A percentile compares a stretch with the other conserved stretches of the same genome.
Evolutionary conservation across 805 yeast species (phyloP).

Genomic region (Metschnikowia reukaufii): DNA sequence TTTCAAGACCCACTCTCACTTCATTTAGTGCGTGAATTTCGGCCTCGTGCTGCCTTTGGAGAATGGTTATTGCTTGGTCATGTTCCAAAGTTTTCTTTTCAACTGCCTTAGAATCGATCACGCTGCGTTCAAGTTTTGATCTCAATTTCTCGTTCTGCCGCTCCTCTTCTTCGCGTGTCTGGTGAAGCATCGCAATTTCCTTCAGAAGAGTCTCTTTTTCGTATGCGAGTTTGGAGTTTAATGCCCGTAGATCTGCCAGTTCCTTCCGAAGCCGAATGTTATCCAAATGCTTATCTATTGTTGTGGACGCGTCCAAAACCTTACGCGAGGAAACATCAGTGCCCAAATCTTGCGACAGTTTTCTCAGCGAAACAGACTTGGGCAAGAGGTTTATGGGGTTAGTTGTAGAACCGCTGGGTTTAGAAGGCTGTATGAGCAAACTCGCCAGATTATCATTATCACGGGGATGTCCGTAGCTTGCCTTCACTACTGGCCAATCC

Average conservation of each 20-base stretch:
- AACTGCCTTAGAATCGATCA: neutral
- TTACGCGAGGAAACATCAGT: conserved; percentile 10
- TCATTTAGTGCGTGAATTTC: neutral
- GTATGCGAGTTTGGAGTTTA: neutral
- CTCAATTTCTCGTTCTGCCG: conserved; percentile 1
- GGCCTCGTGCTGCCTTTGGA: neutral
- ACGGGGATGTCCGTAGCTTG: neutral
- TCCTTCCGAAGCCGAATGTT: conserved; percentile 39
- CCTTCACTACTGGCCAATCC: conserved; percentile 39
- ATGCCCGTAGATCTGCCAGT: conserved; percentile 20
- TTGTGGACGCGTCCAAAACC: conserved; percentile 35
- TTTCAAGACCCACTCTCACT: neutral
- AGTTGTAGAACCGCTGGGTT: neutral
- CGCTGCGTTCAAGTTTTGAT: neutral
- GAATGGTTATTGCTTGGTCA: neutral
- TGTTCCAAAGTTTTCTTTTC: neutral
- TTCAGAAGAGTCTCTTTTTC: conserved; percentile 2
- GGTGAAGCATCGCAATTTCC: neutral
- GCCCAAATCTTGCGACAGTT: conserved; percentile 2
- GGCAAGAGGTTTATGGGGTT: conserved; percentile 31
- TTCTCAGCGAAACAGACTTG: neutral
- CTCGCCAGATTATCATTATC: conserved; percentile 18
- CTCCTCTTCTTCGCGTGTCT: conserved; percentile 2
- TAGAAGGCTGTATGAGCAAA: conserved; percentile 9
- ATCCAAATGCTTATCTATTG: conserved; percentile 45